Evolutionary conservation across 192 early-diverging fungal species (phyloP), one percentile per base, ranked within the genome.

Genomic region (Linnemannia zychae): DNA sequence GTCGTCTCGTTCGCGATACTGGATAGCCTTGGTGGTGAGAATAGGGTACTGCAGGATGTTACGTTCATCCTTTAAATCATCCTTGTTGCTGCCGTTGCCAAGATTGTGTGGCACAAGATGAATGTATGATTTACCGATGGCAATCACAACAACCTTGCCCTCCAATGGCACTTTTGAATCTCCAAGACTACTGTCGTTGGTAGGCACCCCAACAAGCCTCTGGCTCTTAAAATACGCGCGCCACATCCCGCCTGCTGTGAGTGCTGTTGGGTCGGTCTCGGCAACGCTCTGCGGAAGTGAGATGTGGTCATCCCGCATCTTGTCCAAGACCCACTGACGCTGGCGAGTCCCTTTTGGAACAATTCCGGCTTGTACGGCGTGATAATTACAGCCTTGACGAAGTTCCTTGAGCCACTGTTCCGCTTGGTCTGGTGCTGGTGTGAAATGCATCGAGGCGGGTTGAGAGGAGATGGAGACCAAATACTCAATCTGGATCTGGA

Each of bases 171-270:
- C 83, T 50, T 85, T 85, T 31, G 66, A 47, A 16, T 85, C 83
- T 15, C 22, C 66, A 0, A 69, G 31, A 16, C 40, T 50, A 31
- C 17, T 48, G 2, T 85, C 83, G 3, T 67, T 49, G 17, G 49
- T 20, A 4, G 83, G 74, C 1, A 85, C 70, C 1, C 83, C 83
- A 20, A 79, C 75, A 67, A 85, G 71, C 77, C 79, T 85, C 57
- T 85, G 83, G 40, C 53, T 52, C 53, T 79, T 85, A 50, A 85
- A 85, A 34, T 79, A 79, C 0, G 78, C 83, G 16, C 83, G 52
- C 83, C 83, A 85, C 83, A 85, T 85, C 18, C 83, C 83, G 6
- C 83, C 83, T 22, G 83, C 77, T 0, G 77, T 74, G 53, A 85
- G 36, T 17, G 83, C 77, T 47, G 83, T 76, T 7, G 77, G 73